Base-by-base conservation (phyloP, 2,329 filamentous ascomycete genomes). In the Canariomyces notabilis region DNA sequence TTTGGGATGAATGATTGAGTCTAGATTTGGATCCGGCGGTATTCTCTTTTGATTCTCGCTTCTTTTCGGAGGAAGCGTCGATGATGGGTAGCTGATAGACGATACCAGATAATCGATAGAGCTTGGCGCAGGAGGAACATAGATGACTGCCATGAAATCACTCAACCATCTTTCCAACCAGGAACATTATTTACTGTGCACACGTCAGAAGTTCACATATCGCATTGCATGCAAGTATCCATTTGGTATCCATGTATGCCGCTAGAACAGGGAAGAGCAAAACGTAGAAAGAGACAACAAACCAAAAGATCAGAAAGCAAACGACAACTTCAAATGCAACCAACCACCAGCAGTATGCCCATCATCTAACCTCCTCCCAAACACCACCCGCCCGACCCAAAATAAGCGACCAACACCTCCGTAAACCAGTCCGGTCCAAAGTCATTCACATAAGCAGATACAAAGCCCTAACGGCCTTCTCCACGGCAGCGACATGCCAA, bases 401-500 rank as follows among this genome's bases (percentile, higher is more conserved):
- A n/a, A n/a, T 12, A 14, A 18, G 9, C 26, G 4, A 29, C 14
- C 20, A 22, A 29, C n/a, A n/a, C n/a, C n/a, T n/a, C n/a, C n/a
- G n/a, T n/a, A n/a, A n/a, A n/a, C n/a, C n/a, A n/a, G n/a, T n/a
- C n/a, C n/a, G n/a, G n/a, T n/a, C 19, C 23, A 32, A 26, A 19
- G 16, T 31, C n/a, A n/a, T 32, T 49, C 68, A 87, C 74, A 84
- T 76, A 58, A 83, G 65, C 58, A 79, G 69, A 63, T 81, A 80
- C 60, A 91, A 64, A 16, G 76, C 82, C 61, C 78, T 72, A 4
- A 82, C 80, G 2, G 78, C 84, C 65, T 83, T 84, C 64, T 85
- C 76, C 2, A 82, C 85, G 15, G 79, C 83, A 11, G 80, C 83
- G 49, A 91, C 70, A 70, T 91, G 87, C 84, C 87, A 88, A 15